A percentile compares a stretch with the other conserved stretches of the same genome.
These are phyloP conservation scores for Blastomyces silverae DNA, from an alignment of 2,329 filamentous ascomycete genomes.

Conservation along the genomic window DNA sequence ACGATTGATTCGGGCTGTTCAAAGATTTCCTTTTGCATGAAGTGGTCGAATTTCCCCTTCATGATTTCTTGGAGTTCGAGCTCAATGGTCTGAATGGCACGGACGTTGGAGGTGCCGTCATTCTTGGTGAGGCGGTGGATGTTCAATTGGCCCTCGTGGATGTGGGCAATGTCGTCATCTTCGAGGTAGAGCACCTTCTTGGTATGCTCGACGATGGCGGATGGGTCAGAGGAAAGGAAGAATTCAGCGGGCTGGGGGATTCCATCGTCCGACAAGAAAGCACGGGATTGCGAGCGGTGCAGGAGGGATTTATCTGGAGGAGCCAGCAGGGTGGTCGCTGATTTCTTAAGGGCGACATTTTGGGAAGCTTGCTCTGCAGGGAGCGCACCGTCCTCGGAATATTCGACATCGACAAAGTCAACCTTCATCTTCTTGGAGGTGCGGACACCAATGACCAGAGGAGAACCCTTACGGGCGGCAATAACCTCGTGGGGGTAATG, in stretches of 20 bases:
- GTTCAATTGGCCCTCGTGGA: slow-evolving; percentile 97
- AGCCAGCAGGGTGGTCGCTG: slow-evolving; percentile 65
- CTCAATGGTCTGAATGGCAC: slow-evolving; percentile 96
- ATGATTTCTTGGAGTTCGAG: slow-evolving; percentile 99
- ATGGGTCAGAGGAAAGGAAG: slow-evolving; percentile 97
- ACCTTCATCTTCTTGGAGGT: slow-evolving; percentile 99
- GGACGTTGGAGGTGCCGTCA: slow-evolving; percentile 92
- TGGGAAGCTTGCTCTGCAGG: slow-evolving; percentile 92
- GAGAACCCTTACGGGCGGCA: slow-evolving; percentile 96
- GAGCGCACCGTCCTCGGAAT: slow-evolving; percentile 78
- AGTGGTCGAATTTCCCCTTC: slow-evolving; percentile 99
- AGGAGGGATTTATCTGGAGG: slow-evolving; percentile 96
- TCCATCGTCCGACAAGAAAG: slow-evolving; percentile 97
- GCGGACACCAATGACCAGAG: slow-evolving; percentile 92
- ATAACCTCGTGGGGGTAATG: slow-evolving; percentile 98
- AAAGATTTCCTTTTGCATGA: slow-evolving; percentile 99
- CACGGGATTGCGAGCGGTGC: slow-evolving; percentile 95
- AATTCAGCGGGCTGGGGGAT: slow-evolving; percentile 98
- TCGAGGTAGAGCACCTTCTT: slow-evolving; percentile 99
- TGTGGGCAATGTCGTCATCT: slow-evolving; percentile 99
- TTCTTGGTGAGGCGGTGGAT: slow-evolving; percentile 97
- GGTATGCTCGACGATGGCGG: slow-evolving; percentile 97
- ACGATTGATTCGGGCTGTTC: slow-evolving; percentile 99
- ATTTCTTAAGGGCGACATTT: slow-evolving; percentile 94
- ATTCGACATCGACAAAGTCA: slow-evolving; percentile 98